phyloP scores from a whole-genome alignment of 2,329 filamentous ascomycete genomes.

The Alternaria panax region DNA sequence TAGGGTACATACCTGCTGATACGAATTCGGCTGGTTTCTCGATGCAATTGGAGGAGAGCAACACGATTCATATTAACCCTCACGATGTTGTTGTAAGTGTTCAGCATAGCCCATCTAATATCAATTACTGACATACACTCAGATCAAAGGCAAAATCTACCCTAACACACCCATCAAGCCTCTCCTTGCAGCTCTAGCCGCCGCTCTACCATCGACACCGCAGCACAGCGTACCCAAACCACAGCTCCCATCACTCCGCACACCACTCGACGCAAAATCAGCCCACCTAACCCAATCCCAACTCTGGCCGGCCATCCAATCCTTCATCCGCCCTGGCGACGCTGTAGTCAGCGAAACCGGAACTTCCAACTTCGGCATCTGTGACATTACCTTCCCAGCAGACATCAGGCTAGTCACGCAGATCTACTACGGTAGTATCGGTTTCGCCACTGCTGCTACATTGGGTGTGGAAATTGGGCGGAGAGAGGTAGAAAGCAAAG shows the following conservation, averaged over 20 bases:
- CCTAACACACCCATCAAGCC: constrained; percentile 48
- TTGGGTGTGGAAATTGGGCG: constrained; percentile 58
- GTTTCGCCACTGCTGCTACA: constrained; percentile 53
- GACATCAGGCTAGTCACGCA: constrained; percentile 47
- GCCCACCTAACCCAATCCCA: constrained; percentile 53
- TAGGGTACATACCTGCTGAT: constrained; percentile 53
- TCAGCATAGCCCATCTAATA: not conserved
- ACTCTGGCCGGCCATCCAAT: constrained; percentile 53
- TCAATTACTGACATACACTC: not conserved
- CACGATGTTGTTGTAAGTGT: constrained; percentile 44
- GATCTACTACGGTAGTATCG: constrained; percentile 56
- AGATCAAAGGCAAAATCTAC: constrained; percentile 44
- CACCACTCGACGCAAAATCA: constrained; percentile 42
- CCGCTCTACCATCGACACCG: constrained; percentile 30
- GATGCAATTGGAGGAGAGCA: constrained; percentile 39
- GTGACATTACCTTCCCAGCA: constrained; percentile 42
- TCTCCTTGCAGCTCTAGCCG: constrained; percentile 42
- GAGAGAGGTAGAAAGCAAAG: constrained; percentile 49
- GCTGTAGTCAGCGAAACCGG: constrained; percentile 54
- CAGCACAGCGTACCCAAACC: constrained; percentile 36
- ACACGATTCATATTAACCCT: constrained; percentile 49
- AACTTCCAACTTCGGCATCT: constrained; percentile 51
- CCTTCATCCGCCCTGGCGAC: constrained; percentile 49
- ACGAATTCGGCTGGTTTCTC: constrained; percentile 55
- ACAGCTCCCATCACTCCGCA: constrained; percentile 34